phyloP scores from a whole-genome alignment of 768 basidiomycete species.

The Pleurotus citrinopileatus region DNA sequence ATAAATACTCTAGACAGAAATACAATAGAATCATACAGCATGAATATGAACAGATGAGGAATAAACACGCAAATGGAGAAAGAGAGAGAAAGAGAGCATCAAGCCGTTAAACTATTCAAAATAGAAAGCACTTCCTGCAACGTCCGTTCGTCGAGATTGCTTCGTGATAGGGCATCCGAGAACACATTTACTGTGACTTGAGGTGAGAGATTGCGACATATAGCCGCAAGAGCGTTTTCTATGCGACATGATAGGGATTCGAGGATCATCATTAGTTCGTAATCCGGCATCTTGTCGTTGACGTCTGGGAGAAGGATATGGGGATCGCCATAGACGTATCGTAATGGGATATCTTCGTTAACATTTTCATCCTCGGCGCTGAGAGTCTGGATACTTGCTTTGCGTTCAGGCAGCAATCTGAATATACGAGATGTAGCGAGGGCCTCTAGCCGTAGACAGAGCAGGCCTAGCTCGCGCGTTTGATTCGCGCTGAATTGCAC shows the following conservation, averaged over 20 bases:
- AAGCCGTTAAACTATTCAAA: conserved; percentile 24
- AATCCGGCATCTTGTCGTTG: conserved; percentile 65
- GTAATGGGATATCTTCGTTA: conserved; percentile 27
- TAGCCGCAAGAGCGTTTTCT: conserved; percentile 60
- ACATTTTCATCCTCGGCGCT: conserved; percentile 8
- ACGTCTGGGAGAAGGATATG: conserved; percentile 66
- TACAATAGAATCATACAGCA: neutral
- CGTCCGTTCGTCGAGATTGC: conserved; percentile 45
- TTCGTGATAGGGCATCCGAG: conserved; percentile 32
- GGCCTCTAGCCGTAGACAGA: conserved; percentile 80
- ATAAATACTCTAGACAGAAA: neutral
- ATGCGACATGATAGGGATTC: conserved; percentile 75
- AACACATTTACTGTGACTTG: conserved; percentile 26
- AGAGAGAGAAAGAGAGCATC: conserved; percentile 8
- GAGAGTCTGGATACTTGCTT: conserved; percentile 37
- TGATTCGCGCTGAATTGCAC: conserved; percentile 73
- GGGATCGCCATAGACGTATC: conserved; percentile 56
- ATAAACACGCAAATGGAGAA: neutral
- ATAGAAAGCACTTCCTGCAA: conserved; percentile 38
- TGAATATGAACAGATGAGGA: neutral
- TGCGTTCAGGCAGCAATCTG: conserved; percentile 40
- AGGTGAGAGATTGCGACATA: conserved; percentile 25
- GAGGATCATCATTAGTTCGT: conserved; percentile 70
- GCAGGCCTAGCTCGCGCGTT: conserved; percentile 65
- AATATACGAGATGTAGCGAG: conserved; percentile 64